Evolutionary conservation across 2,329 filamentous ascomycete genomes (phyloP), one percentile per base, ranked within the genome.

Genomic region (Cephalotrichum gorgonifer): DNA sequence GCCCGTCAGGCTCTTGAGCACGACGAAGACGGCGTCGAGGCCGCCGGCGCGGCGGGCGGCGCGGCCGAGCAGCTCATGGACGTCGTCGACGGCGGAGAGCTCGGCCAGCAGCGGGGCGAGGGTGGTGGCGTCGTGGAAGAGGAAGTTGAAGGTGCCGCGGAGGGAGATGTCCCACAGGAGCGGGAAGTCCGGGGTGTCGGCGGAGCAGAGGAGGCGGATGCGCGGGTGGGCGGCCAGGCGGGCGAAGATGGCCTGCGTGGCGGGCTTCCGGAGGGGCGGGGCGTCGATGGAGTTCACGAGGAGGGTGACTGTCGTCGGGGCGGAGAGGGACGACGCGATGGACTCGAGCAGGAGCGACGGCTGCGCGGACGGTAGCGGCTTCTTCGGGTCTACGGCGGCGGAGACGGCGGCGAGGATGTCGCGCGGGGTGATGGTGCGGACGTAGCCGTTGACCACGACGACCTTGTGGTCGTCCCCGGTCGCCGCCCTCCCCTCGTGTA

Each of bases 111-210:
- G 88, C 1, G 87, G 76, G 1, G 78, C 74, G 60, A 95, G 96
- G 0, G 93, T 97, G 1, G 93, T 97, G 58, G 85, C 85, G 68
- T 98, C 90, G 68, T 98, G 93, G 66, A 94, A 96, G 26, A 88
- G 71, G 56, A 96, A 90, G 62, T 86, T 86, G 66, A 90, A 88
- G 26, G 86, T 79, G 15, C 88, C 84, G 43, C 86, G 84, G n/a
- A 90, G 74, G 49, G 83, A 83, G 48, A 87, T 83, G 65, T 96
- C 89, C 90, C 91, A 98, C 46, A 97, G 75, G 1, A 96, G 68
- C 1, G 88, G 72, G 60, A 95, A 95, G 58, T 86, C 88, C 6
- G 90, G 88, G 8, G 88, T 89, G 66, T 97, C 91, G 50, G 85
- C 85, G 1, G 89, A 94, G 56, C 85, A 86, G 27, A 94, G 65